Percentiles rank a stretch among this genome's conserved stretches.
These are phyloP conservation scores for Pseudisothecium myosuroides DNA, from an alignment of 225 moss, liverwort and hornwort species.

Conservation along the genomic window DNA sequence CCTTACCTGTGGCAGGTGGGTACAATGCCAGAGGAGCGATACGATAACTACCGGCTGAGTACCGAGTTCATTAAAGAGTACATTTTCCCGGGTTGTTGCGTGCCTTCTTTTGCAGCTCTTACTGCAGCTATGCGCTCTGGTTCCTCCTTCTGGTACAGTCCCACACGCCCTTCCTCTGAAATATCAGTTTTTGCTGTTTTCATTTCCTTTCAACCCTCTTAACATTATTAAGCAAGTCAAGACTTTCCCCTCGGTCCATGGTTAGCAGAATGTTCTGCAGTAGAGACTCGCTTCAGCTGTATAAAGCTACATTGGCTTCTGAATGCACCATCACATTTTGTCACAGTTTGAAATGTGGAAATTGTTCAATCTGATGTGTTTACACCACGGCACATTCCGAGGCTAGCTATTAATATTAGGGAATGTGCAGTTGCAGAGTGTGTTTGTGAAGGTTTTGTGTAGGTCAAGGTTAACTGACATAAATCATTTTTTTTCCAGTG, in stretches of 20 bases:
- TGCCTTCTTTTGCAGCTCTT: conserved; percentile 56
- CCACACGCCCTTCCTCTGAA: not conserved
- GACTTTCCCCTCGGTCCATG: not conserved
- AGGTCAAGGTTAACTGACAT: not conserved
- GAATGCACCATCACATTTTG: not conserved
- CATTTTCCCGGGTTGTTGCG: conserved; percentile 75
- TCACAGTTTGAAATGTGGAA: not conserved
- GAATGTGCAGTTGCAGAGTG: not conserved
- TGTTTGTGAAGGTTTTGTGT: not conserved
- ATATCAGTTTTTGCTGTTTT: not conserved
- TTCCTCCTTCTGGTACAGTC: conserved; percentile 52
- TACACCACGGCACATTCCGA: not conserved
- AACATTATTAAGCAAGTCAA: not conserved
- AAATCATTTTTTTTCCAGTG: not conserved
- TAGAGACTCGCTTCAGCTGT: not conserved
- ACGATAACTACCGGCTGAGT: conserved; percentile 50
- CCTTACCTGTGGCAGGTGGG: conserved; percentile 35
- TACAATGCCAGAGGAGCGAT: conserved; percentile 59
- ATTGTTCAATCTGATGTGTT: not conserved
- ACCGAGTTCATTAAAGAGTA: conserved; percentile 87
- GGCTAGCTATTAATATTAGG: too few relatives aligned
- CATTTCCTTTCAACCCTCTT: not conserved
- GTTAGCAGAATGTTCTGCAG: not conserved
- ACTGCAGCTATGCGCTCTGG: conserved; percentile 53
- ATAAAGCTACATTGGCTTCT: not conserved